These are phyloP conservation scores for Bjerkandera adusta DNA, from an alignment of 1,284 basidiomycete genomes.

Conservation along the genomic window DNA sequence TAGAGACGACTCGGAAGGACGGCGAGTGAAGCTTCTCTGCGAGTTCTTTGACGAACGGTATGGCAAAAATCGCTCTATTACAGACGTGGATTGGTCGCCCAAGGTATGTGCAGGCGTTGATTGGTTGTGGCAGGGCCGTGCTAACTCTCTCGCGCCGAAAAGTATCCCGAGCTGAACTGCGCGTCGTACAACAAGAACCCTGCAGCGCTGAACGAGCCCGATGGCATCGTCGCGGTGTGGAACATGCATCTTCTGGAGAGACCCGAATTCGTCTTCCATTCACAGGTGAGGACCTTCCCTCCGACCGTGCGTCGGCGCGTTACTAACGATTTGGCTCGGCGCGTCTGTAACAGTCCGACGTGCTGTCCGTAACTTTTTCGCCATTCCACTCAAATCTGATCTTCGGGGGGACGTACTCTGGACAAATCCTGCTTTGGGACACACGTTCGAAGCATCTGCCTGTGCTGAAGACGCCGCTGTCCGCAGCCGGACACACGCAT, in stretches of 20 bases:
- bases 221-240: slow-evolving; percentile 97
- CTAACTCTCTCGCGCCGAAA: neutral
- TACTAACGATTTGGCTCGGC: slow-evolving; percentile 7
- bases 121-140: neutral
- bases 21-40: slow-evolving; percentile 84
- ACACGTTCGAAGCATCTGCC: slow-evolving; percentile 96
- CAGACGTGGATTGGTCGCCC: slow-evolving; percentile 96
- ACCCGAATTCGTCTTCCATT: slow-evolving; percentile 97
- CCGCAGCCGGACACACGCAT: slow-evolving; percentile 94
- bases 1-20: slow-evolving; percentile 88
- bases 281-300: slow-evolving; percentile 72
- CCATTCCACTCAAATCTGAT: slow-evolving; percentile 97
- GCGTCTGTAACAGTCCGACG: slow-evolving; percentile 82
- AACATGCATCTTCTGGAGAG: slow-evolving; percentile 93
- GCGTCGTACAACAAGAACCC: slow-evolving; percentile 98
- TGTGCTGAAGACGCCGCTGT: slow-evolving; percentile 94
- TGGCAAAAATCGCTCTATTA: slow-evolving; percentile 90
- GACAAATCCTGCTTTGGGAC: slow-evolving; percentile 98
- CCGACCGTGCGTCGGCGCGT: no score
- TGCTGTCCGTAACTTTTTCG: slow-evolving; percentile 93
- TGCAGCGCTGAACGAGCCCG: slow-evolving; percentile 87
- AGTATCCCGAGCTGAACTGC: slow-evolving; percentile 95
- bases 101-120: slow-evolving; percentile 78
- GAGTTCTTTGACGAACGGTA: slow-evolving; percentile 88
- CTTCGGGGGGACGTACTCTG: slow-evolving; percentile 97